Evolutionary conservation across 2,329 filamentous ascomycete species (phyloP).

Genomic region (Exophiala mesophila): DNA sequence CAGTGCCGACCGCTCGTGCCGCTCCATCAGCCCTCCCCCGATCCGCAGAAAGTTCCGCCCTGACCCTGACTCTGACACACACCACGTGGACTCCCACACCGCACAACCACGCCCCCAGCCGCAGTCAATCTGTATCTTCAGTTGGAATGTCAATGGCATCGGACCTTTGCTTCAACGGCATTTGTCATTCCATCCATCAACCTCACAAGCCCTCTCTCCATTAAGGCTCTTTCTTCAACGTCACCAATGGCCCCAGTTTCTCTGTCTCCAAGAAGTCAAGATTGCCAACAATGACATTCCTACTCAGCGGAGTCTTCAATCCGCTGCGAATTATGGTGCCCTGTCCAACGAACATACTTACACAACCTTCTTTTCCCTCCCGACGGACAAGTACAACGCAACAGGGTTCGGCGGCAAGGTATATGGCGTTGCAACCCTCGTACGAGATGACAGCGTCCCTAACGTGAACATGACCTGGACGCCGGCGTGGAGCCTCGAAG

Average conservation of each 20-base stretch:
- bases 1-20: neutral
- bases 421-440: slow-evolving; percentile 49
- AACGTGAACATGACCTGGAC: slow-evolving; percentile 33
- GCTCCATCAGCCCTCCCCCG: slow-evolving; percentile 14
- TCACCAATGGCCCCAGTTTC: slow-evolving; percentile 42
- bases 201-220: slow-evolving; percentile 13
- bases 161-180: slow-evolving; percentile 38
- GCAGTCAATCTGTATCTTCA: slow-evolving; percentile 32
- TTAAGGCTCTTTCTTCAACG: slow-evolving; percentile 42
- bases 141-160: slow-evolving; percentile 49
- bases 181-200: slow-evolving; percentile 33
- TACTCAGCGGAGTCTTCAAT: slow-evolving; percentile 37
- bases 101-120: neutral
- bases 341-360: slow-evolving; percentile 34
- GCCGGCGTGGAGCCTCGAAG: slow-evolving; percentile 50
- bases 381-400: slow-evolving; percentile 47
- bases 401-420: slow-evolving; percentile 47
- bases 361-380: slow-evolving; percentile 43
- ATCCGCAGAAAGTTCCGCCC: slow-evolving; percentile 12
- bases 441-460: slow-evolving; percentile 41
- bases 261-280: slow-evolving; percentile 50
- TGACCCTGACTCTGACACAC: neutral
- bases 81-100: slow-evolving; percentile 9
- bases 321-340: slow-evolving; percentile 32
- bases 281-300: slow-evolving; percentile 38